Evolutionary conservation across 2,329 filamentous ascomycete species (phyloP), one percentile per base, ranked within the genome.

Genomic region (Falciphora oryzae): DNA sequence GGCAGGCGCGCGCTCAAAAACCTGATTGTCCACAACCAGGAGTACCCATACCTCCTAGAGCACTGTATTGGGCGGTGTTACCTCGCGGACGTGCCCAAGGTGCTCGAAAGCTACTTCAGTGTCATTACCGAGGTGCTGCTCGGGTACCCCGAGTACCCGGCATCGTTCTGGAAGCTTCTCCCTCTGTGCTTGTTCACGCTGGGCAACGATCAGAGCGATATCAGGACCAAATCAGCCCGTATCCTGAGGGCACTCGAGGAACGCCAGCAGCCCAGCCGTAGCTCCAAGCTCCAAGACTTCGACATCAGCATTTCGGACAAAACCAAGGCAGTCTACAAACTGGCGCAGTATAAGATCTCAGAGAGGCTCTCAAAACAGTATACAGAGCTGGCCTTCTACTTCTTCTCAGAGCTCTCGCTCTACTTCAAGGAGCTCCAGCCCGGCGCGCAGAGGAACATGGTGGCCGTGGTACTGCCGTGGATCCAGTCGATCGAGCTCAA

Each of bases 231-330:
- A 74, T 95, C 95, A 1, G 91, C 91, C 0, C 86, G 89, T 61
- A 81, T 98, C 38, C 81, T 99, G 16, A 86, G 93, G 57, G 88
- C 87, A 0, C 80, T 98, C 1, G 95, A 98, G 75, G 88, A 93
- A 69, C 86, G 92, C 29, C 91, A 95, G 68, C 86, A 89, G 68
- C 62, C 56, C 64, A 77, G 78, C 3, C 81, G 91, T 69, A 95
- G 87, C 68, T 97, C 94, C 1, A 96, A 96, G 73, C 87, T 99
- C 8, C 92, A 97, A 73, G 95, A 99, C 74, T 96, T 97, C 66
- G 95, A 99, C 72, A 98, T 99, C 71, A 97, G 93, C 74, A 95
- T 99, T 65, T 96, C 94, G 0, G 96, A 99, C 77, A 98, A 97
- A 77, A 99, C 96, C 0, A 96, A 96, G 69, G 93, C 94, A 0